Base-by-base conservation (phyloP, 2,329 filamentous ascomycete species). In the Lachnellula arida region DNA sequence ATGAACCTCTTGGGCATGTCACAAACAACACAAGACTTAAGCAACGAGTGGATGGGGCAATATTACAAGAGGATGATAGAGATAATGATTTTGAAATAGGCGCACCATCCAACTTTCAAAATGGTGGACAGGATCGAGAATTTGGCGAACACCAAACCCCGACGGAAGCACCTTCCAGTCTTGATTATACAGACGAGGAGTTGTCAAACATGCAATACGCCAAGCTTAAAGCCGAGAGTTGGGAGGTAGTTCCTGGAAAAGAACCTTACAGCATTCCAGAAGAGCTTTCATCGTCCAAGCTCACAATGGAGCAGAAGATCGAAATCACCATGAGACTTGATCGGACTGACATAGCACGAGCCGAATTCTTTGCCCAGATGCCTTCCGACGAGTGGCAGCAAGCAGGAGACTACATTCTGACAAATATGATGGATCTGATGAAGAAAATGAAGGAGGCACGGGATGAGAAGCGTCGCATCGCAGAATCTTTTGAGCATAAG, bases 321-420 rank as follows among this genome's bases (percentile, higher is more conserved):
- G 46, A 56, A 11, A 54, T 58, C 23, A 62, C 28, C 28, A 11
- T 12, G 9, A 11, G 9, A 17, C 11, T n/a, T n/a, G 37, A 49
- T 6, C 19, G 49, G 34, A 12, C 47, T 7, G 49, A 49, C 2
- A 39, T 55, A 0, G 57, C 46, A 2, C 56, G 60, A 28, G 25
- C 42, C 40, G 49, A 56, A 5, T 64, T 68, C 51, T 68, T 64
- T 43, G 53, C 48, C 23, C 35, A 53, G 5, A 48, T 71, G 46
- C 51, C 64, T 4, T 62, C 57, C 4, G 52, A 57, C 5, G 68
- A 71, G 43, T 71, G 68, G 67, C 67, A 70, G 17, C 51, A 68
- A 40, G 59, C 65, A 1, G 69, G 69, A 5, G 67, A 70, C 22
- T 63, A 62, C 50, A 68, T 71, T 37, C 52, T 69, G n/a, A 51